Base-by-base conservation (phyloP, 2,329 filamentous ascomycete species). In the Sporothrix phasma region DNA sequence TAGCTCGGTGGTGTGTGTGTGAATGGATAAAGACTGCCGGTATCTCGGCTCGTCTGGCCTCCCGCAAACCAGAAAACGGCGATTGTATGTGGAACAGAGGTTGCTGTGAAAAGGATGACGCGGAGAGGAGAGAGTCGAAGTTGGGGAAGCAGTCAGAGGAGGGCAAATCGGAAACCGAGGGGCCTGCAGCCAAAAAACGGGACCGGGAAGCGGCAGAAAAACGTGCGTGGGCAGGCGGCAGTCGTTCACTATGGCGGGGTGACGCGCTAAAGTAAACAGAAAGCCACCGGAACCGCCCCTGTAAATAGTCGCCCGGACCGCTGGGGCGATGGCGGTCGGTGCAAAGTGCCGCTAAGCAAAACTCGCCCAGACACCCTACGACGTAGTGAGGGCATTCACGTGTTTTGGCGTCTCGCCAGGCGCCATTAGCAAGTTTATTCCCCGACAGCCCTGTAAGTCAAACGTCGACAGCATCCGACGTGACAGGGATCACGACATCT, bases 351-450 rank as follows among this genome's bases (percentile, higher is more conserved):
- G 54, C 13, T n/a, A 31, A 15, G 47, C 47, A 51, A 26, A 31
- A 31, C 24, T 51, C 22, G 15, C 47, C 17, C 29, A 54, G n/a
- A 54, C 17, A 24, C 17, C 47, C 24, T 51, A 17, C 5, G 13
- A 4, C 29, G 17, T 11, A 31, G 63, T 61, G 58, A n/a, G 63
- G 63, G 58, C 58, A 64, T n/a, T 65, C 64, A 65, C 64, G 64
- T 65, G 62, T 24, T 59, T 64, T 66, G 65, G 62, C 58, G 65
- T 66, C 22, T 24, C 39, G 19, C 15, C 47, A 24, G 24, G 17
- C 31, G 22, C 13, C 31, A 26, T 49, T 29, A 61, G 29, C 39
- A 47, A 43, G 6, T 8, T 2, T 43, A 10, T 19, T 43, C n/a
- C 54, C 54, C 37, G 34, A 53, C 22, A 31, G 34, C 29, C 49